Percentiles rank a stretch among this genome's conserved stretches.
Evolutionary conservation across 306 rosid species (phyloP).

Genomic region (Prinsepia uniflora): DNA sequence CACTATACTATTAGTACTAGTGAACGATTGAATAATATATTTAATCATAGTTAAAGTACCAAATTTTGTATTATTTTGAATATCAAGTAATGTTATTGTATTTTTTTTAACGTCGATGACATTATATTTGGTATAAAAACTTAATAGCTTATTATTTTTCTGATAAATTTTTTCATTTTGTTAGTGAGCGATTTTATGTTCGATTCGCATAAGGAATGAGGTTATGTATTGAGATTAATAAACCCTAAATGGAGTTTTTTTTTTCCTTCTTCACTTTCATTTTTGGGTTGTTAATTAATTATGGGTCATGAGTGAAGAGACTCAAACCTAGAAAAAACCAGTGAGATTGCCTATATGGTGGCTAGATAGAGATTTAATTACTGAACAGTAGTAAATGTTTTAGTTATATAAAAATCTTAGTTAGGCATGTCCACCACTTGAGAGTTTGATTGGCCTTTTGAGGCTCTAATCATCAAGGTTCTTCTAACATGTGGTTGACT

Average conservation of each 20-base stretch:
- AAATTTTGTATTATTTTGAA: too few relatives aligned
- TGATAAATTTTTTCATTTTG: too few relatives aligned
- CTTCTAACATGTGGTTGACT: slow-evolving; percentile 36
- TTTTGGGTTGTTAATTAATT: not conserved
- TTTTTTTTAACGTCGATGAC: too few relatives aligned
- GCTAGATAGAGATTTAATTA: not conserved
- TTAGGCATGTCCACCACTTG: slow-evolving; percentile 42
- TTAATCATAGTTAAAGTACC: too few relatives aligned
- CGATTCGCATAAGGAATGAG: too few relatives aligned
- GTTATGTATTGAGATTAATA: too few relatives aligned
- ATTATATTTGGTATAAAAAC: too few relatives aligned
- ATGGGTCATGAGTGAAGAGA: not conserved
- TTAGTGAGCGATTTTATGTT: fast-evolving
- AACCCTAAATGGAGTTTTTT: not conserved
- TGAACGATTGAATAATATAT: too few relatives aligned
- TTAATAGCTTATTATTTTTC: too few relatives aligned
- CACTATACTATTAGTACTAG: too few relatives aligned
- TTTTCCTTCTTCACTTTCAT: not conserved
- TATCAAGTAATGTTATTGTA: too few relatives aligned
- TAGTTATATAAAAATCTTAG: slow-evolving; percentile 8
- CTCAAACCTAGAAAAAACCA: slow-evolving; percentile 3
- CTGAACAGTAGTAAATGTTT: not conserved
- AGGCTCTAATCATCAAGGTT: slow-evolving; percentile 49
- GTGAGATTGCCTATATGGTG: slow-evolving; percentile 3
- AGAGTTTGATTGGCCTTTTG: slow-evolving; percentile 29